Conservation (phyloP, 805 yeast genomes). For the Candida piceae region DNA sequence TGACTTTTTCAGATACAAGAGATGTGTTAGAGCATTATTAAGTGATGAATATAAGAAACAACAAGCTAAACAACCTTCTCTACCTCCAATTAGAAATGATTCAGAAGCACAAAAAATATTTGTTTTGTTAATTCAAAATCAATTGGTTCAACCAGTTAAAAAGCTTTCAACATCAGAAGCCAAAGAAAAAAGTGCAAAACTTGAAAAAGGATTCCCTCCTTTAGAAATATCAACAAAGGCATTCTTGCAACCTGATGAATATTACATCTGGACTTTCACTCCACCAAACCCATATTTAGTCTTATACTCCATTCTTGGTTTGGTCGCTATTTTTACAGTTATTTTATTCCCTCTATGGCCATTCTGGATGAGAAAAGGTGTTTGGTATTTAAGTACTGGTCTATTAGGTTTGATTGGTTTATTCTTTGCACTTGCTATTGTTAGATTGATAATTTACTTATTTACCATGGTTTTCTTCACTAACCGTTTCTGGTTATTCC, state of each 20-base stretch:
- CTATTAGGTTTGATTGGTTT: slow-evolving; percentile 66
- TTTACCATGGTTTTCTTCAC: slow-evolving; percentile 53
- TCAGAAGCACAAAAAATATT: slow-evolving; percentile 59
- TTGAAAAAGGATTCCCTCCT: slow-evolving; percentile 60
- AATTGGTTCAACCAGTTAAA: slow-evolving; percentile 68
- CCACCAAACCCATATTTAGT: slow-evolving; percentile 65
- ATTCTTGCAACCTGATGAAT: slow-evolving; percentile 55
- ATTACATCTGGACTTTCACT: slow-evolving; percentile 79
- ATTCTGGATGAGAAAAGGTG: slow-evolving; percentile 76
- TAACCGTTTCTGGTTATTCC: slow-evolving; percentile 93
- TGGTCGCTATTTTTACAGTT: slow-evolving; percentile 57
- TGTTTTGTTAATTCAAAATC: slow-evolving; percentile 63
- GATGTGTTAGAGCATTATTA: slow-evolving; percentile 73
- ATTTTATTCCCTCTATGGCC: slow-evolving; percentile 97
- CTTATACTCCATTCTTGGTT: slow-evolving; percentile 57
- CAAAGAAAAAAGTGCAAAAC: slow-evolving; percentile 54
- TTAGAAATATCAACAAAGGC: slow-evolving; percentile 54
- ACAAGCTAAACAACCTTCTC: slow-evolving; percentile 33
- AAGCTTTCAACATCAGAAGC: slow-evolving; percentile 70
- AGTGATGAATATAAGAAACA: slow-evolving; percentile 59
- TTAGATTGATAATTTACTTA: slow-evolving; percentile 67
- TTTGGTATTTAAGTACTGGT: slow-evolving; percentile 83
- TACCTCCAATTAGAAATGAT: slow-evolving; percentile 40
- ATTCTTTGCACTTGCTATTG: slow-evolving; percentile 72
- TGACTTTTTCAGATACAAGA: slow-evolving; percentile 83